Conservation (phyloP, 352 stramenopile genomes). For the Globisporangium middletonii region DNA sequence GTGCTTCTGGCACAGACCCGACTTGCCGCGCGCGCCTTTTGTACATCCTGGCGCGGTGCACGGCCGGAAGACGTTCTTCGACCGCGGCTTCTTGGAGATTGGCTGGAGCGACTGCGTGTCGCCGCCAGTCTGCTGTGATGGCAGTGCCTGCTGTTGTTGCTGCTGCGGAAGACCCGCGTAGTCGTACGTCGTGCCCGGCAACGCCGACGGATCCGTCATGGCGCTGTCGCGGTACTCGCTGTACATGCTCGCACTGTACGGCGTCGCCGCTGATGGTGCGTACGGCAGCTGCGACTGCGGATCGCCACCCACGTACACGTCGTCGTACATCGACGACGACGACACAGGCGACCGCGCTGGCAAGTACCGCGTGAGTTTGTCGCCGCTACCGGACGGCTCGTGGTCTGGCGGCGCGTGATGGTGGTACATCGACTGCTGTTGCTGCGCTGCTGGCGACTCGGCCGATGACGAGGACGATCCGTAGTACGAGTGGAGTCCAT, state of each 20-base stretch:
- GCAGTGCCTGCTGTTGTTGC: background rate
- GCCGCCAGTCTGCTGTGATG: background rate
- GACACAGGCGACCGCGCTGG: conserved; percentile 9
- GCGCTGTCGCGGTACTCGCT: conserved; percentile 3
- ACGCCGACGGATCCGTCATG: background rate
- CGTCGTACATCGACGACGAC: conserved; percentile 8
- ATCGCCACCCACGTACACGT: background rate
- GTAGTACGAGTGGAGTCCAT: too few relatives aligned
- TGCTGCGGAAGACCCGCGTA: background rate
- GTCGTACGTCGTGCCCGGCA: background rate
- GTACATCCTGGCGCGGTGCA: conserved; percentile 57
- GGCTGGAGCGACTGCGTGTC: conserved; percentile 22
- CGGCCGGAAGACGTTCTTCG: conserved; percentile 68
- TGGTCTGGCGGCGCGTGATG: too few relatives aligned
- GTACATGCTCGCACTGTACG: background rate
- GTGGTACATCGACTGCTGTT: too few relatives aligned
- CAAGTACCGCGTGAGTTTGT: conserved; percentile 35
- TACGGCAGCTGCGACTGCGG: too few relatives aligned
- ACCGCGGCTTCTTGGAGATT: conserved; percentile 51
- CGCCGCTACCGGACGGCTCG: conserved; percentile 1
- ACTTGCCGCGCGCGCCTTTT: conserved; percentile 77
- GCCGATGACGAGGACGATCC: too few relatives aligned
- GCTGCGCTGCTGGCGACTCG: background rate
- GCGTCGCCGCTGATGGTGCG: too few relatives aligned
- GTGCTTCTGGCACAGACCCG: conserved; percentile 80